Evolutionary conservation across 1,284 basidiomycete species (phyloP).

Genomic region (Microbotryum lychnidis-dioicae): DNA sequence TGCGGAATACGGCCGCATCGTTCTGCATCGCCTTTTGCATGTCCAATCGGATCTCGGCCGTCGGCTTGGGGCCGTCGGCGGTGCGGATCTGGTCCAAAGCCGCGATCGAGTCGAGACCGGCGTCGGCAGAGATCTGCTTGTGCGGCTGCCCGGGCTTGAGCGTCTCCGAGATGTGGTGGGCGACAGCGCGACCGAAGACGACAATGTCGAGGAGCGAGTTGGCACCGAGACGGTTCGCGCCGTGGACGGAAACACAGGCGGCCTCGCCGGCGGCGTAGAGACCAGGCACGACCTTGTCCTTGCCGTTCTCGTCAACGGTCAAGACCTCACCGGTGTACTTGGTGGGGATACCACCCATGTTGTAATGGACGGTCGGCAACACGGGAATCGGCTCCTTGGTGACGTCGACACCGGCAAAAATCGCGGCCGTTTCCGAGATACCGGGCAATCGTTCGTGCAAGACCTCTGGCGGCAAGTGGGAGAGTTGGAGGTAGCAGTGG

Average conservation of each 20-base stretch:
- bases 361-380: conserved; percentile 64
- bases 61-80: conserved; percentile 71
- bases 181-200: conserved; percentile 96
- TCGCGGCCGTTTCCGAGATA: conserved; percentile 99
- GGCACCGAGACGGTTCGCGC: conserved; percentile 98
- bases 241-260: conserved; percentile 97
- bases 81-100: conserved; percentile 83
- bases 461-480: conserved; percentile 90
- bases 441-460: conserved; percentile 96
- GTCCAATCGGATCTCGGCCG: conserved; percentile 80
- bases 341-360: conserved; percentile 98
- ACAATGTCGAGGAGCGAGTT: conserved; percentile 99
- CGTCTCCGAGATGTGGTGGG: conserved; percentile 93
- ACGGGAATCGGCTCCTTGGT: conserved; percentile 99
- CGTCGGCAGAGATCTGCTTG: conserved; percentile 77
- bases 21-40: conserved; percentile 94
- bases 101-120: conserved; percentile 77
- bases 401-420: conserved; percentile 98
- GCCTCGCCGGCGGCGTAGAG: conserved; percentile 98
- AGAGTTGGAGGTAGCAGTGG: conserved; percentile 94
- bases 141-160: conserved; percentile 84
- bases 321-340: conserved; percentile 97
- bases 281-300: conserved; percentile 92
- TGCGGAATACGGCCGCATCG: conserved; percentile 54
- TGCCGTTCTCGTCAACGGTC: conserved; percentile 71